Conservation (phyloP, 169 alveolate species). For the Plasmodium billcollinsi region DNA sequence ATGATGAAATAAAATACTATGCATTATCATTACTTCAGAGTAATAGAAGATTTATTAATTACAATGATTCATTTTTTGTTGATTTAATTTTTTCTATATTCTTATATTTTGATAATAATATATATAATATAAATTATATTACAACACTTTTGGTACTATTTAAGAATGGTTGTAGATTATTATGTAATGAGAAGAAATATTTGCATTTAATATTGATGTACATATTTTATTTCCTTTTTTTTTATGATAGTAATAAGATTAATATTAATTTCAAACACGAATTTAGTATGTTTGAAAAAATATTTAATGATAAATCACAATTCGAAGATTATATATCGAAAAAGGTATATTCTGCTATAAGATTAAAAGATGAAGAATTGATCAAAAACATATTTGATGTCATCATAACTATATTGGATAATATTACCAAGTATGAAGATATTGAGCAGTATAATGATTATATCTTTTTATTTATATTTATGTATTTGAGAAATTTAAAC, state of each 20-base stretch:
- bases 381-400: conserved; percentile 13
- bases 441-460: conserved; percentile 35
- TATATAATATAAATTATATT: conserved; percentile 30
- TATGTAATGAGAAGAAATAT: conserved; percentile 2
- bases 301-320: conserved; percentile 36
- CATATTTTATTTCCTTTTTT: conserved; percentile 40
- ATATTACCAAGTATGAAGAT: conserved; percentile 1
- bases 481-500: conserved; percentile 10
- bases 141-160: conserved; percentile 25
- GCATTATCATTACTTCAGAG: conserved; percentile 48
- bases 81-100: conserved; percentile 26
- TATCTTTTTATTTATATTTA: conserved; percentile 35
- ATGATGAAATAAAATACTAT: conserved; percentile 53
- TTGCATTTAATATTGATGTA: conserved; percentile 15
- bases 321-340: conserved; percentile 17
- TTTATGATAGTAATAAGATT: background rate
- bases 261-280: conserved; percentile 19
- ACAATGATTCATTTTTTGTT: conserved; percentile 30
- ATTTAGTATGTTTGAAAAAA: conserved; percentile 3
- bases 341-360: conserved; percentile 15
- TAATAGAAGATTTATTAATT: conserved; percentile 36
- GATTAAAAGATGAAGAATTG: conserved; percentile 36
- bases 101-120: conserved; percentile 56
- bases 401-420: conserved; percentile 19
- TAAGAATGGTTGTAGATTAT: conserved; percentile 12